A percentile compares a stretch with the other conserved stretches of the same genome.
phyloP scores from a whole-genome alignment of 2,329 filamentous ascomycete species.

The Fusarium sororula region DNA sequence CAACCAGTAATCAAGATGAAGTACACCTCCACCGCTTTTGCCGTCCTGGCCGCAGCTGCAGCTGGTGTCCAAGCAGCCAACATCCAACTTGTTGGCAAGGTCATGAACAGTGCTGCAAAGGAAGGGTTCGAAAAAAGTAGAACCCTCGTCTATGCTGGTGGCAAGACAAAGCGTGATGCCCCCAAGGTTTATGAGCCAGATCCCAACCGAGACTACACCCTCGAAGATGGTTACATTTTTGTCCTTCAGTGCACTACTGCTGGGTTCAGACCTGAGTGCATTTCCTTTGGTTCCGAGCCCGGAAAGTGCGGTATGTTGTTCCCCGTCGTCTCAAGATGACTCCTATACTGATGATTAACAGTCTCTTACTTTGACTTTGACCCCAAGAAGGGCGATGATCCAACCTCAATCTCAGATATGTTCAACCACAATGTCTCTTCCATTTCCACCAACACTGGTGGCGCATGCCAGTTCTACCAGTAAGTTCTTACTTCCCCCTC shows the following conservation, averaged over 20 bases:
- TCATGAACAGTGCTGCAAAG: not conserved
- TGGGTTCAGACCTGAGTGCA: not conserved
- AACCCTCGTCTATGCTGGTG: not conserved
- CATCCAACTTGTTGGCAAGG: not conserved
- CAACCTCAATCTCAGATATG: not conserved
- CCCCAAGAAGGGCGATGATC: not conserved
- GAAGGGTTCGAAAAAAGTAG: not conserved
- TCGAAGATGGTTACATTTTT: not conserved
- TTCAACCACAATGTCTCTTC: not conserved
- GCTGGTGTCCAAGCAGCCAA: not conserved
- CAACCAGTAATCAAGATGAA: not conserved
- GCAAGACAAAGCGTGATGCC: not conserved
- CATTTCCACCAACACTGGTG: not conserved
- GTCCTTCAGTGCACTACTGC: not conserved
- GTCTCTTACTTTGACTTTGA: not conserved
- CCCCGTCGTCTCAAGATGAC: rapidly evolving
- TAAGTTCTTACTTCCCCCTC: not conserved
- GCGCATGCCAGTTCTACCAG: conserved; percentile 1
- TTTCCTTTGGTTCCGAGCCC: not conserved
- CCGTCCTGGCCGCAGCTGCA: not conserved
- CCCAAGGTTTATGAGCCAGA: not conserved
- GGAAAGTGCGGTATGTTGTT: not conserved
- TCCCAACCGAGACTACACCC: not conserved
- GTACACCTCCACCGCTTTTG: not conserved
- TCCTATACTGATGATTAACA: not conserved